Evolutionary conservation across 108 stramenopile species (phyloP).

Genomic region (Nitzschia inconspicua): DNA sequence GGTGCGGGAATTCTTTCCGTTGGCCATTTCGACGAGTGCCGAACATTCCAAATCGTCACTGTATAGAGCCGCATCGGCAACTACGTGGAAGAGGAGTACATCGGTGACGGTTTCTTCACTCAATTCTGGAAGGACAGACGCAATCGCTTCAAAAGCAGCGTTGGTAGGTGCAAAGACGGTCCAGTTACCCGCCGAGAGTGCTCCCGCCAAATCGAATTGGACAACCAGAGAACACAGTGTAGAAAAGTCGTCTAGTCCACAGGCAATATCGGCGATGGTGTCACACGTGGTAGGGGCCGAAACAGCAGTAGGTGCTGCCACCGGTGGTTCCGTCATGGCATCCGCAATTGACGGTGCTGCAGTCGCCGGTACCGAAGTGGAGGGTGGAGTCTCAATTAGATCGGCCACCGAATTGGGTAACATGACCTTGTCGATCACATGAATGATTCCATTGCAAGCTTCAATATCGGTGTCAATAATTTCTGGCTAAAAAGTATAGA

Average conservation of each 20-base stretch:
- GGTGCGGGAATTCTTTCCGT: not conserved
- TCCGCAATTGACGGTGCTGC: no score
- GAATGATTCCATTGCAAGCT: not conserved
- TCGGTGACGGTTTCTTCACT: not conserved
- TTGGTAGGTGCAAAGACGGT: conserved; percentile 1
- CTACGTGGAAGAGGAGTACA: not conserved
- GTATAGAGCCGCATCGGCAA: not conserved
- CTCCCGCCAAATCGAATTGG: not conserved
- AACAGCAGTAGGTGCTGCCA: no score
- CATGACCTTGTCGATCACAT: not conserved
- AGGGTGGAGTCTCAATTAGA: no score
- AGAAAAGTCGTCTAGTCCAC: not conserved
- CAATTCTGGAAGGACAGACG: not conserved
- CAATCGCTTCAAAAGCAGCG: not conserved
- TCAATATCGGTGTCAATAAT: no score
- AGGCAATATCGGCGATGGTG: not conserved
- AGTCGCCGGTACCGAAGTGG: no score
- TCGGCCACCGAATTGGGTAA: no score
- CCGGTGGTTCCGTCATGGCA: no score
- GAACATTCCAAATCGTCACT: not conserved
- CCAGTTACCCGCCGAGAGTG: not conserved
- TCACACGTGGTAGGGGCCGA: no score
- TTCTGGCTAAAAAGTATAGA: no score
- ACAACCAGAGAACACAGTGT: not conserved
- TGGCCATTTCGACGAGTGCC: not conserved